phyloP scores from a whole-genome alignment of 306 rosid species.

The Sechiopsis laciniata region DNA sequence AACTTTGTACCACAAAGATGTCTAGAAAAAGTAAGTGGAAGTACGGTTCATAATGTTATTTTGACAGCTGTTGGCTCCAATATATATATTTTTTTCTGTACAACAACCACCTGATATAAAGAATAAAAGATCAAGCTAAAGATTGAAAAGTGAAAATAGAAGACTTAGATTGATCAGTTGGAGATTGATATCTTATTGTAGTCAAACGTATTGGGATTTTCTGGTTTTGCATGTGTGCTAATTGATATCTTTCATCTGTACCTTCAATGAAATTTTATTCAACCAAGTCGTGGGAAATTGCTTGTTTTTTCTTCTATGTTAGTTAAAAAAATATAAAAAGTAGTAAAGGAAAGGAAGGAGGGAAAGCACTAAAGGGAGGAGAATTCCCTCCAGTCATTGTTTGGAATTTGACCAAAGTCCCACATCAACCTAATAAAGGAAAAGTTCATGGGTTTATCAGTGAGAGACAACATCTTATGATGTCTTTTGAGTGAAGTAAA shows the following conservation, averaged over 20 bases:
- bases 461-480: too few relatives aligned
- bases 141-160: background rate
- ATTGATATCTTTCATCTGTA: background rate
- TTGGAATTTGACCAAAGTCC: too few relatives aligned
- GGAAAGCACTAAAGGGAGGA: background rate
- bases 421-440: too few relatives aligned
- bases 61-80: constrained; percentile 8
- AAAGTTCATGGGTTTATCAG: too few relatives aligned
- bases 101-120: constrained; percentile 3
- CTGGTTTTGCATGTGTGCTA: background rate
- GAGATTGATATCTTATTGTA: background rate
- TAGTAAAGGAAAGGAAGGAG: background rate
- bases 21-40: constrained; percentile 18
- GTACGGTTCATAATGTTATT: background rate
- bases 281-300: background rate
- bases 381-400: background rate
- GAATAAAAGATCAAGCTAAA: background rate
- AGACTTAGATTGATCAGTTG: background rate
- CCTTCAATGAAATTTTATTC: background rate
- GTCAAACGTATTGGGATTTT: background rate
- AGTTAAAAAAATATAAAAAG: background rate
- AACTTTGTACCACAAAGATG: background rate
- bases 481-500: too few relatives aligned
- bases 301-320: background rate
- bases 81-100: background rate